phyloP scores from a whole-genome alignment of 805 yeast species.

The Sugiyamaella qingdaonensis region DNA sequence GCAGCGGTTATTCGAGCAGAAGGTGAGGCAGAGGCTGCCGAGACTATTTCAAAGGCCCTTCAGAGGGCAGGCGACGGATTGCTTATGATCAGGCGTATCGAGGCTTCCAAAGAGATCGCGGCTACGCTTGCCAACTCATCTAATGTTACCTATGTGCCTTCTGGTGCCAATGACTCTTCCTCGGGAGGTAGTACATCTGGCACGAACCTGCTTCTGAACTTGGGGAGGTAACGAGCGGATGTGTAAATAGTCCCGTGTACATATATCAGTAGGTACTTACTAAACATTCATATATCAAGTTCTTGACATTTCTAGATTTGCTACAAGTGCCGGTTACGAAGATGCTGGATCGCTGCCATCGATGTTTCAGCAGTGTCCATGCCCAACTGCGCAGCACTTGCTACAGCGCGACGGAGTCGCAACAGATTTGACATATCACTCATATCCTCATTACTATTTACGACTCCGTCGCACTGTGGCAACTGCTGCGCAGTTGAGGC shows the following conservation, averaged over 20 bases:
- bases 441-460: too few species aligned
- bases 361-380: too few species aligned
- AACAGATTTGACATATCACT: too few species aligned
- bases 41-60: conserved; percentile 85
- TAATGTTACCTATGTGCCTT: conserved; percentile 86
- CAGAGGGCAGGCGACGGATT: conserved; percentile 95
- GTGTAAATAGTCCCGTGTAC: conserved; percentile 2
- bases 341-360: too few species aligned
- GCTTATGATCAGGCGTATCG: conserved; percentile 87
- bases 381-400: too few species aligned
- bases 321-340: too few species aligned
- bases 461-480: too few species aligned
- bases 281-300: neutral
- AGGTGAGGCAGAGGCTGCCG: conserved; percentile 99
- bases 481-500: too few species aligned
- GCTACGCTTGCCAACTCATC: conserved; percentile 75
- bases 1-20: conserved; percentile 96
- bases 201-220: conserved; percentile 32
- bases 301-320: too few species aligned
- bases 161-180: conserved; percentile 37
- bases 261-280: conserved; percentile 1
- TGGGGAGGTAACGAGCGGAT: conserved; percentile 29
- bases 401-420: too few species aligned
- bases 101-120: conserved; percentile 96
- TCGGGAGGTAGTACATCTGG: conserved; percentile 28